Conservation (phyloP, 192 early-diverging fungal species). For the Lobosporangium transversale region DNA sequence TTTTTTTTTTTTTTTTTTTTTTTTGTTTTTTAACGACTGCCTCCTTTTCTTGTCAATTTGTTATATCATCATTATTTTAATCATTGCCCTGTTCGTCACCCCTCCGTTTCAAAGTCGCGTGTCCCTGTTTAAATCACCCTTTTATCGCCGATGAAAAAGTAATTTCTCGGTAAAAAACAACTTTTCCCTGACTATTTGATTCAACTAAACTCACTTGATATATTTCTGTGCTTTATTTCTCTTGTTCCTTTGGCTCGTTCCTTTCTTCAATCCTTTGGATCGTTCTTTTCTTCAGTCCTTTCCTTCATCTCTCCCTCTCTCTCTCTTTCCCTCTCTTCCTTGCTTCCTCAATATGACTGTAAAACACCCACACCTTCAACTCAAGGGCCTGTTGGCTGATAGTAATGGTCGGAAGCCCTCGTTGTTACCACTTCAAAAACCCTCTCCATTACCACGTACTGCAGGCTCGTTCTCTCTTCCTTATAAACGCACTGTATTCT, state of each 20-base stretch:
- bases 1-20: no score
- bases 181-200: not conserved
- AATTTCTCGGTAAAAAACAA: no score
- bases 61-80: no score
- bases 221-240: not conserved
- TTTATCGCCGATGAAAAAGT: not conserved
- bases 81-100: not conserved
- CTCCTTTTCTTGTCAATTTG: not conserved
- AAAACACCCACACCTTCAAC: not conserved
- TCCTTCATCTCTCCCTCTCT: not conserved
- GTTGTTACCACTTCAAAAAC: slow-evolving; percentile 2
- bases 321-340: not conserved
- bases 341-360: not conserved
- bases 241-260: not conserved
- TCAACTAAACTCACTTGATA: no score
- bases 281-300: not conserved
- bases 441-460: not conserved
- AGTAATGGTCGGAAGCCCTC: not conserved
- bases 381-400: not conserved
- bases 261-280: not conserved
- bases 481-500: slow-evolving; percentile 13
- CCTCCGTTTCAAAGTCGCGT: not conserved
- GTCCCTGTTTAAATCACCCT: not conserved
- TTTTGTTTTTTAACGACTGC: no score
- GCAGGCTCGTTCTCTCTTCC: not conserved